Conservation (phyloP, 2,329 filamentous ascomycete genomes). For the Xylaria sp. region DNA sequence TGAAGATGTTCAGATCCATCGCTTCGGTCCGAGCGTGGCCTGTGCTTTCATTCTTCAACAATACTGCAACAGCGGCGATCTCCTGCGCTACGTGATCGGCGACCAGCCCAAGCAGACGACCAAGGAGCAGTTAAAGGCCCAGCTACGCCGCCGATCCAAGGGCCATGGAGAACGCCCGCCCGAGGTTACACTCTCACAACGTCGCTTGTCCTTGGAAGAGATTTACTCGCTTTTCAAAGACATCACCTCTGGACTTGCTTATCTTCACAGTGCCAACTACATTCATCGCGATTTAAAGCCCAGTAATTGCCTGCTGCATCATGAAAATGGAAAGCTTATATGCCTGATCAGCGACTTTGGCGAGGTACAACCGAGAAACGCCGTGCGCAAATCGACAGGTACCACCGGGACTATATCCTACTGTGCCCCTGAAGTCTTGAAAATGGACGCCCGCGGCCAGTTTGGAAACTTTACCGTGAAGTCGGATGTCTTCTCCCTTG, state of each 20-base stretch:
- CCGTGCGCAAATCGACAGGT: slow-evolving; percentile 85
- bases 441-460: slow-evolving; percentile 71
- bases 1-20: slow-evolving; percentile 84
- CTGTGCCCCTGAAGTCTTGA: slow-evolving; percentile 93
- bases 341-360: slow-evolving; percentile 98
- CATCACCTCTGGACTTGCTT: slow-evolving; percentile 89
- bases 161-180: slow-evolving; percentile 74
- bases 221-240: slow-evolving; percentile 98
- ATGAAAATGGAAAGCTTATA: slow-evolving; percentile 73
- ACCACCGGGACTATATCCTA: slow-evolving; percentile 97
- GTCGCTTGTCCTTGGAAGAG: slow-evolving; percentile 77
- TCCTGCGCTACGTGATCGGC: slow-evolving; percentile 87
- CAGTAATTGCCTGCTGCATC: slow-evolving; percentile 91
- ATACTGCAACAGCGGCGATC: slow-evolving; percentile 93
- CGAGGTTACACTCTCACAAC: slow-evolving; percentile 56
- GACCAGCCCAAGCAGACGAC: slow-evolving; percentile 71
- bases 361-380: slow-evolving; percentile 88
- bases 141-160: slow-evolving; percentile 82
- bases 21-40: slow-evolving; percentile 89
- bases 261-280: slow-evolving; percentile 90
- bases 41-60: slow-evolving; percentile 98
- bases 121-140: slow-evolving; percentile 88
- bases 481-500: slow-evolving; percentile 96
- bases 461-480: slow-evolving; percentile 97
- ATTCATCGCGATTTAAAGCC: slow-evolving; percentile 97